phyloP scores from a whole-genome alignment of 306 rosid species.

The Benincasa hispida region DNA sequence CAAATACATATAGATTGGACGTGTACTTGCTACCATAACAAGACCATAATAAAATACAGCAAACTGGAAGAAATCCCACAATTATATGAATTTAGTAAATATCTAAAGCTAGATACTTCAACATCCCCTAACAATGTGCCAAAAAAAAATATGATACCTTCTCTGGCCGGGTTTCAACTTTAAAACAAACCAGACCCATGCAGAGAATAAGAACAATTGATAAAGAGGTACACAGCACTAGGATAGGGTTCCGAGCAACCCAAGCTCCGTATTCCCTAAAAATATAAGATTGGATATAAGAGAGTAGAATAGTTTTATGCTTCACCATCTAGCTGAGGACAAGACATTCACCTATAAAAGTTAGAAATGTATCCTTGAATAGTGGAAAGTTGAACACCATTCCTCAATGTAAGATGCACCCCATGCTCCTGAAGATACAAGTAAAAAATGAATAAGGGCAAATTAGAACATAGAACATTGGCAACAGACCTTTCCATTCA shows the following conservation, averaged over 20 bases:
- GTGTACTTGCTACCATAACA: neutral
- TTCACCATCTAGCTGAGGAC: conserved; percentile 17
- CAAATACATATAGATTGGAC: neutral
- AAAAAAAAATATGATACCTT: conserved; percentile 44
- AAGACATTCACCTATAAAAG: conserved; percentile 51
- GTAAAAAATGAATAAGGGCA: conserved; percentile 4
- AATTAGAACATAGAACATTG: neutral
- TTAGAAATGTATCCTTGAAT: conserved; percentile 64
- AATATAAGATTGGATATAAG: conserved; percentile 18
- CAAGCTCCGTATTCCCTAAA: conserved; percentile 76
- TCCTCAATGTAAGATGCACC: conserved; percentile 23
- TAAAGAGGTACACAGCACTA: conserved; percentile 65
- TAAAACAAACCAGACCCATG: conserved; percentile 59
- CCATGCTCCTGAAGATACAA: conserved; percentile 26
- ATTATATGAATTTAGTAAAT: neutral
- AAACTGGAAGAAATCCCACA: neutral
- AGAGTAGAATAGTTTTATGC: neutral
- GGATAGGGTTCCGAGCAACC: conserved; percentile 67
- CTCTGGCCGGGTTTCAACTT: conserved; percentile 89
- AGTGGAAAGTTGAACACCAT: conserved; percentile 37
- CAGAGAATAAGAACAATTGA: conserved; percentile 64
- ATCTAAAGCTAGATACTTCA: neutral
- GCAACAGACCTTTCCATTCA: neutral
- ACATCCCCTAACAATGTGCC: neutral
- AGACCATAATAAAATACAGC: neutral